A percentile compares a stretch with the other conserved stretches of the same genome.
Conservation (phyloP, 176 grass and related monocot genomes). For the Musa acuminata region DNA sequence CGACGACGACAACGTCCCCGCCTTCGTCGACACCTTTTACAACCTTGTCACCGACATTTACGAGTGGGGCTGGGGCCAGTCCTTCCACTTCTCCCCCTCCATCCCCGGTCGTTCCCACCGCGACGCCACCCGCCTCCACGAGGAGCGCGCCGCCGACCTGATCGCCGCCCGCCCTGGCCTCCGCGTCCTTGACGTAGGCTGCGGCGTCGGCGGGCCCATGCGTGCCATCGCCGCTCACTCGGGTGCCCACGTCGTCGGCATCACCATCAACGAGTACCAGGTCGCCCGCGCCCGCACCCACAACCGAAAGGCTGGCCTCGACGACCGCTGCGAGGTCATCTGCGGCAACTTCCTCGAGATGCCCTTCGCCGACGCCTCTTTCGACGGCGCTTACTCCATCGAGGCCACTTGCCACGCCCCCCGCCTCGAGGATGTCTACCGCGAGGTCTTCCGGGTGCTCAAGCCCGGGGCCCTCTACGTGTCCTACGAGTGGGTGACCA, state of each 20-base stretch:
- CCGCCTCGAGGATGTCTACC: conserved; percentile 74
- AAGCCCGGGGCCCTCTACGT: conserved; percentile 65
- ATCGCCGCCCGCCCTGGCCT: conserved; percentile 38
- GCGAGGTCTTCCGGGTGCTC: conserved; percentile 74
- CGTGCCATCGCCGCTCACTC: conserved; percentile 81
- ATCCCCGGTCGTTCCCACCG: conserved; percentile 55
- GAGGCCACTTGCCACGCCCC: conserved; percentile 98
- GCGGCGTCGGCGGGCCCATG: conserved; percentile 91
- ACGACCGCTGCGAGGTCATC: conserved; percentile 63
- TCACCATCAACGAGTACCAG: conserved; percentile 99
- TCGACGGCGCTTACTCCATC: conserved; percentile 90
- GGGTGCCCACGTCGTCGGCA: conserved; percentile 44
- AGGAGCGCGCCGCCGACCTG: conserved; percentile 75
- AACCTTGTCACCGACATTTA: conserved; percentile 99
- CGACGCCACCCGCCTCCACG: conserved; percentile 79
- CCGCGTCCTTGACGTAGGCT: conserved; percentile 69
- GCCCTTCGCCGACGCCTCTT: conserved; percentile 69
- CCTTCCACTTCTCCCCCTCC: conserved; percentile 95
- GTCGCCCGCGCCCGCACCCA: conserved; percentile 66
- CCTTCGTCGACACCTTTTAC: conserved; percentile 98
- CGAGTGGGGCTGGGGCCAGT: conserved; percentile 99
- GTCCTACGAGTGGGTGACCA: conserved; percentile 94
- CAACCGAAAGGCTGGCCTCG: conserved; percentile 76
- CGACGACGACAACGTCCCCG: conserved; percentile 67
- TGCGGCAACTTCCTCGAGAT: conserved; percentile 97